Conservation (phyloP, 2,329 filamentous ascomycete genomes). For the Talaromyces verruculosus region DNA sequence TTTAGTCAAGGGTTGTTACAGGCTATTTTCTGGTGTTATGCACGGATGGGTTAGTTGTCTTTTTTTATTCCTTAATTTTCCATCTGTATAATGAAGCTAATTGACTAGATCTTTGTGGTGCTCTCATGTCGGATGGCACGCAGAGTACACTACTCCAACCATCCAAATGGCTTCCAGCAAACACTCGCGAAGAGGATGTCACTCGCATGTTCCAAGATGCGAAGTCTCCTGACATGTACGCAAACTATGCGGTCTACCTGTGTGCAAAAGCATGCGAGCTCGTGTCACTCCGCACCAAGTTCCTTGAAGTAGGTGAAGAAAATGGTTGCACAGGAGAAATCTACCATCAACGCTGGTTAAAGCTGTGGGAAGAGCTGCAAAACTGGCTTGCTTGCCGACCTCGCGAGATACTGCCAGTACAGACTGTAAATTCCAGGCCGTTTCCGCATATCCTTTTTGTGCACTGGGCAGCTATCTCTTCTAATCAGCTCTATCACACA, state of each 20-base stretch:
- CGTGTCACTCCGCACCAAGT: slow-evolving; percentile 51
- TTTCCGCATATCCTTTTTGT: slow-evolving; percentile 56
- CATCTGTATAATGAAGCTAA: not conserved
- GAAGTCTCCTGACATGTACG: slow-evolving; percentile 54
- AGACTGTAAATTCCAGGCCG: slow-evolving; percentile 45
- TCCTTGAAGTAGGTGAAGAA: slow-evolving; percentile 48
- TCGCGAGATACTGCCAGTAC: slow-evolving; percentile 48
- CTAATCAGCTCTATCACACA: slow-evolving; percentile 59
- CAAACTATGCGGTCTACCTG: slow-evolving; percentile 61
- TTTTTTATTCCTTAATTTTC: not conserved
- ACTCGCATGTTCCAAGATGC: slow-evolving; percentile 37
- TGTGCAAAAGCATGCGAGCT: slow-evolving; percentile 55
- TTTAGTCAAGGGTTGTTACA: slow-evolving; percentile 53
- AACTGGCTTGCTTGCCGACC: slow-evolving; percentile 52
- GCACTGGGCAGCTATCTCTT: slow-evolving; percentile 57
- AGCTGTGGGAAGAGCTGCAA: slow-evolving; percentile 53
- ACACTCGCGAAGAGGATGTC: slow-evolving; percentile 36
- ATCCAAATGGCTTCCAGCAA: slow-evolving; percentile 50
- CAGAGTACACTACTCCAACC: slow-evolving; percentile 53
- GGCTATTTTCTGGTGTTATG: slow-evolving; percentile 60
- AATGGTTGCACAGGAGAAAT: slow-evolving; percentile 46
- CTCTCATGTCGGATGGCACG: slow-evolving; percentile 54
- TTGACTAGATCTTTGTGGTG: slow-evolving; percentile 53
- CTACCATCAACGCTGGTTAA: slow-evolving; percentile 49
- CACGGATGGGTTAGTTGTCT: slow-evolving; percentile 50